Evolutionary conservation across 305 asterid genomes (phyloP), one percentile per base, ranked within the genome.

Genomic region (Lippia alba): DNA sequence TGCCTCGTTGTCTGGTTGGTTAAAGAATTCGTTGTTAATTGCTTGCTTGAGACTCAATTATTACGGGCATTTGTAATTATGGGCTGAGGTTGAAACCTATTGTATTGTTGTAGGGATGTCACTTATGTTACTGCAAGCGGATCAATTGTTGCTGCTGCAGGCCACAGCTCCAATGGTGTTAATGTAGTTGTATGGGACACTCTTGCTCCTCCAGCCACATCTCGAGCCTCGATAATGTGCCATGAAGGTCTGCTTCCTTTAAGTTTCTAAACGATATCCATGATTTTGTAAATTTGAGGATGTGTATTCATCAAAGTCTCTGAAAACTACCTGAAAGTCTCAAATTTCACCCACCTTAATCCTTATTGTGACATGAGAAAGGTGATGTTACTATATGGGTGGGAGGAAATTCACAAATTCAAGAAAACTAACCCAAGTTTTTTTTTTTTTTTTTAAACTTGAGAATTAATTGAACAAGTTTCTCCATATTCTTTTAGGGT

Each of bases 111-210:
- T 80, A 95, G 99, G 87, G 99, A 95, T 79, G 98, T 84, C 30
- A 90, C 93, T 50, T 92, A 90, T 82, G 94, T 92, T 76, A 89
- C 97, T 15, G 88, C 96, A 6, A 92, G 99, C 75, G 98, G 97
- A 71, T 95, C 99, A 62, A 87, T 95, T 73, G 84, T 92, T 68
- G 98, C 97, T 72, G 97, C 99, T 20, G 96, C 98, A 61, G 99
- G 99, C 46, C 82, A 90, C 83, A 90, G 94, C 82, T 90, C 99
- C 78, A 89, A 73, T 74, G 97, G 96, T 16, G 84, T 87, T 60
- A 95, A 95, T 80, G 99, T 95, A 63, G 97, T 92, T 67, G 84
- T 95, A 48, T 95, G 98, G 98, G 99, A 95, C 81, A 95, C 98
- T 69, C 97, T 95, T 72, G 99, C 99, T 74, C 99, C 99, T 50